These are phyloP conservation scores for Aurinia saxatilis DNA, from an alignment of 345 rosid genomes.

Conservation along the genomic window DNA sequence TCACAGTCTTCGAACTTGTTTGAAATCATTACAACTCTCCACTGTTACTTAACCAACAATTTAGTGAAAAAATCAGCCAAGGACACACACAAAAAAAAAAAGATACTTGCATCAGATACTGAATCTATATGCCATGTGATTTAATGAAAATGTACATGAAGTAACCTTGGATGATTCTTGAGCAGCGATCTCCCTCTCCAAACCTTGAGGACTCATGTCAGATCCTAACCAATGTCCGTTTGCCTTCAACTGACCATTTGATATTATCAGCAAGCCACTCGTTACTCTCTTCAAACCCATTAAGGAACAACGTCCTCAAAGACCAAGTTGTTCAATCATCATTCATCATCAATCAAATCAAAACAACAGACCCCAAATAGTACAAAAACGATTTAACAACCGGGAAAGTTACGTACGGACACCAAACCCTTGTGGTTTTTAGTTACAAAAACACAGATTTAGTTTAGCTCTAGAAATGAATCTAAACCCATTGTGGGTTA, in stretches of 20 bases:
- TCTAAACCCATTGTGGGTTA: no score
- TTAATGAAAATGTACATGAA: no score
- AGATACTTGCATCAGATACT: background rate
- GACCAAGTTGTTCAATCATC: constrained; percentile 19
- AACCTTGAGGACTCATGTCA: no score
- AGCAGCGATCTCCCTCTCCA: constrained; percentile 81
- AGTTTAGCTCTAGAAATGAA: no score
- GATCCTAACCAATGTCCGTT: no score
- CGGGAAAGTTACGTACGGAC: no score
- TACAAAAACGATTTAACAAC: no score
- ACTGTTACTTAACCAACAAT: constrained; percentile 38
- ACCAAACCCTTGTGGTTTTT: no score
- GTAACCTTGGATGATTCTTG: constrained; percentile 66
- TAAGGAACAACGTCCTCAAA: constrained; percentile 10
- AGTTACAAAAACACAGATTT: no score
- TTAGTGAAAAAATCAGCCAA: background rate
- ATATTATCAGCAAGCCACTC: background rate
- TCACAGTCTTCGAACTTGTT: constrained; percentile 53
- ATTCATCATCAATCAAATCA: background rate
- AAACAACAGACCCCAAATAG: no score
- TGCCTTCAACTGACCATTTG: background rate
- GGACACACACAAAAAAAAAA: no score
- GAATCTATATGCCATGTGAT: no score
- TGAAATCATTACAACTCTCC: constrained; percentile 36
- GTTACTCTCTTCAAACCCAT: constrained; percentile 12